Conservation (phyloP, 345 rosid species). For the Erodium maritimum region DNA sequence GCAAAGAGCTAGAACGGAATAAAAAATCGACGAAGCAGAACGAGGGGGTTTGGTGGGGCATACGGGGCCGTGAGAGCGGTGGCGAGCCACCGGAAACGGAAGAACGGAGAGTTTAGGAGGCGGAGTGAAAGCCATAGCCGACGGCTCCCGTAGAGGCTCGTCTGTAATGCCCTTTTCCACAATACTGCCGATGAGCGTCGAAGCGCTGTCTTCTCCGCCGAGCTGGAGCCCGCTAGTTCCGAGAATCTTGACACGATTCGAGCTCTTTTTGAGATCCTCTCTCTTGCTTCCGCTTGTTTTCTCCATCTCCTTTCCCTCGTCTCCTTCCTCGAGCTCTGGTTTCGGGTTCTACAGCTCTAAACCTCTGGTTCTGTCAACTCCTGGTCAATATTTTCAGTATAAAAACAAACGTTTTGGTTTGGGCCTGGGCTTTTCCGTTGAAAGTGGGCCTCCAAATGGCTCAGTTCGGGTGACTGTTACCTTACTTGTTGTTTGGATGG, state of each 20-base stretch:
- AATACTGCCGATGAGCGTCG: constrained; percentile 47
- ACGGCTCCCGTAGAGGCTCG: constrained; percentile 14
- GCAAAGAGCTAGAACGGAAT: background rate
- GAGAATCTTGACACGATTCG: constrained; percentile 3
- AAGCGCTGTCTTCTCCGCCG: constrained; percentile 19
- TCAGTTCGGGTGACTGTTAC: no score
- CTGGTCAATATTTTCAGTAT: no score
- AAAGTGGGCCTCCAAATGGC: no score
- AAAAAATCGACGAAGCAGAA: background rate
- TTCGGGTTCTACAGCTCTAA: background rate
- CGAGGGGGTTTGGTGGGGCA: constrained; percentile 11
- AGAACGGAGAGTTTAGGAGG: constrained; percentile 54
- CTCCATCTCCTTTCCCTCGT: background rate
- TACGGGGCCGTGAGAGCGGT: constrained; percentile 85
- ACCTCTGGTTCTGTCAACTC: no score
- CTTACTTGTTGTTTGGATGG: no score
- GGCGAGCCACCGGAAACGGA: constrained; percentile 85
- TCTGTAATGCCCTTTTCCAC: constrained; percentile 56
- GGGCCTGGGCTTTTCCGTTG: no score
- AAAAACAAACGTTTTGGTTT: no score
- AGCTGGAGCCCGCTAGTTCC: constrained; percentile 17
- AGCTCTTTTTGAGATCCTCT: background rate
- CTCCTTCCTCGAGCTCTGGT: background rate
- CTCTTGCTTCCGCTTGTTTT: background rate
- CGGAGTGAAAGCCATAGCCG: constrained; percentile 13